Base-by-base conservation (phyloP, 495 filamentous ascomycete species). In the Penicillium waksmanii region DNA sequence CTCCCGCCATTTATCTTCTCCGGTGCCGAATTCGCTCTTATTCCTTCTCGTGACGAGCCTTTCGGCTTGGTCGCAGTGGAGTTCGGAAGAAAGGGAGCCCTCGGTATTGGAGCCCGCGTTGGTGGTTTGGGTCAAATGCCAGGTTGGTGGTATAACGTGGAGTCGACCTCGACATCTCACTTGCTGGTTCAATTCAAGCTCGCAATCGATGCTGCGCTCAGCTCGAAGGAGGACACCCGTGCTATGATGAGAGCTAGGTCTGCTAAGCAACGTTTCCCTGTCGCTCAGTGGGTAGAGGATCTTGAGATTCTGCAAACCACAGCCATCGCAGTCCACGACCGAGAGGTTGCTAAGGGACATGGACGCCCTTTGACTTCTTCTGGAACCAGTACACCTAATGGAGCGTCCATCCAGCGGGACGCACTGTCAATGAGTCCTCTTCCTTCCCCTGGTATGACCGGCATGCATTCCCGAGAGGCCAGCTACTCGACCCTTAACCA, bases 41-140 rank as follows among this genome's bases (percentile, higher is more conserved):
- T 92, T 56, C 89, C 89, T 5, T 90, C 87, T 34, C 85, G 89
- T 64, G 89, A 92, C 59, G 89, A 92, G 72, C 89, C 89, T 0
- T 92, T 92, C 63, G 89, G 89, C 19, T 73, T 92, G 34, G 89
- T 92, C 11, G 89, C 89, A 18, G 89, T 92, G 48, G 89, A 92
- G 64, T 92, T 91, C 60, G 89, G 89, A 40, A 80, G 89, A 34
- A 91, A 91, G 71, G 89, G 89, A 47, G 89, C 89, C 2, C 75
- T 92, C 11, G 88, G 89, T 66, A 87, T 92, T 57, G 89, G 89
- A 33, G 85, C 87, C 10, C 72, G 81, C 57, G 80, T 83, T 31
- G 80, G 80, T 63, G 89, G 89, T 49, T 75, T 92, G 34, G 89
- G 89, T 18, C 86, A 89, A 61, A 91, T 91, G 87, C 89, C 89